phyloP scores from a whole-genome alignment of 2,329 filamentous ascomycete genomes.

The Epichloe scottii region DNA sequence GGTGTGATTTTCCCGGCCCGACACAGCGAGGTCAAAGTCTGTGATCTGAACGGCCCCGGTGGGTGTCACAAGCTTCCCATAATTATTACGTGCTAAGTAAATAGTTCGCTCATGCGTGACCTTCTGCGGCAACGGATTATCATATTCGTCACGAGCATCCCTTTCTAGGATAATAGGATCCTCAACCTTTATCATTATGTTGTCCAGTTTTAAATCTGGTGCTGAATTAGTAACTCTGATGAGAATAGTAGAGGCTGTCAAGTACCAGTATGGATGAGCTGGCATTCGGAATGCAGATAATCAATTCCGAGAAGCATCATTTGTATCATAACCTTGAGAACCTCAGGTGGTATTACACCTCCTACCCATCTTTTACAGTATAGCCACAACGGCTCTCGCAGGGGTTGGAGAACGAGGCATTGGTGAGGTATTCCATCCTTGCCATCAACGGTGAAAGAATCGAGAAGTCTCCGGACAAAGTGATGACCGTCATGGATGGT shows the following conservation, averaged over 20 bases:
- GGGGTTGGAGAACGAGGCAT: conserved; percentile 1
- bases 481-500: conserved; percentile 9
- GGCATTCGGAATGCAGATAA: conserved; percentile 13
- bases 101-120: conserved; percentile 7
- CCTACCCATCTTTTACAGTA: conserved; percentile 11
- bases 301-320: conserved; percentile 13
- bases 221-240: background rate
- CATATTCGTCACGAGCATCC: conserved; percentile 11
- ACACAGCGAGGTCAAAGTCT: conserved; percentile 10
- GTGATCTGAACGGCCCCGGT: conserved; percentile 9
- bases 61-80: conserved; percentile 7
- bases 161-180: conserved; percentile 8
- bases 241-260: background rate
- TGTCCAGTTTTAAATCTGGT: conserved; percentile 12
- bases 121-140: conserved; percentile 12
- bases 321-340: conserved; percentile 12
- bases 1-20: conserved; percentile 1
- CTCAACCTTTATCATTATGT: conserved; percentile 12
- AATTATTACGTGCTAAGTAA: conserved; percentile 14
- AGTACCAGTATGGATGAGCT: conserved; percentile 12
- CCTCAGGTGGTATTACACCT: conserved; percentile 9
- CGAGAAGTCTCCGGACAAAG: conserved; percentile 10
- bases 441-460: conserved; percentile 8
- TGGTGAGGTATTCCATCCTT: conserved; percentile 4
- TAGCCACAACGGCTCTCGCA: conserved; percentile 15